Base-by-base conservation (phyloP, 2,329 filamentous ascomycete genomes). In the Trichoderma citrinoviride region DNA sequence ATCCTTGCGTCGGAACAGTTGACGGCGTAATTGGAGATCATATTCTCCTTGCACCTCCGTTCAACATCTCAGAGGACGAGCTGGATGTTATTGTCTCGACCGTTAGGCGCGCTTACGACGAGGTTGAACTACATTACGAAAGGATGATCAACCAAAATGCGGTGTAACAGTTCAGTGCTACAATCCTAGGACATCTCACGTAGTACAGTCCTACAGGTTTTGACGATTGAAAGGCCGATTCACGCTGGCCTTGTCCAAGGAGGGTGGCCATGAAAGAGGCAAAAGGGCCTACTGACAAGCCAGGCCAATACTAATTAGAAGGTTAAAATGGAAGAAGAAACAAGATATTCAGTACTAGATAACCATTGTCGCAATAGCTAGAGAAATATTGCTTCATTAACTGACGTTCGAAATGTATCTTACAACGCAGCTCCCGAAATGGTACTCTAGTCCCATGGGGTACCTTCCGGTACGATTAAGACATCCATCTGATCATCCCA, bases 11-110 rank as follows among this genome's bases (percentile, higher is more conserved):
- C 0, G 88, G 88, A 2, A 86, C 85, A 0, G 83, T 80, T 1
- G 87, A 83, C 67, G 82, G 90, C 49, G 80, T 83, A 1, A 72
- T 73, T 1, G 90, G 90, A 14, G 90, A 93, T 71, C 88, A 91
- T 73, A 69, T 60, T 12, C 29, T 60, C 6, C 43, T 60, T 23
- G 56, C 56, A 4, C 56, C 56, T 1, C 56, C 56, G 10, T 60
- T 60, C 40, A 60, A 41, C 10, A 44, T 60, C 7, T 47, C 56
- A 14, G 56, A 60, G 12, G 12, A 33, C 14, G 21, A 47, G 56
- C 43, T 60, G 8, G 37, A 25, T 5, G 23, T 25, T 14, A 21
- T 47, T 14, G 12, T 47, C 19, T 47, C 44, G 44, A 47, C 44
- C 14, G 2, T 47, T 7, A 10, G 44, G 21, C 44, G 44, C 19